These are phyloP conservation scores for Nissolia schottii DNA, from an alignment of 306 rosid genomes.

Conservation along the genomic window DNA sequence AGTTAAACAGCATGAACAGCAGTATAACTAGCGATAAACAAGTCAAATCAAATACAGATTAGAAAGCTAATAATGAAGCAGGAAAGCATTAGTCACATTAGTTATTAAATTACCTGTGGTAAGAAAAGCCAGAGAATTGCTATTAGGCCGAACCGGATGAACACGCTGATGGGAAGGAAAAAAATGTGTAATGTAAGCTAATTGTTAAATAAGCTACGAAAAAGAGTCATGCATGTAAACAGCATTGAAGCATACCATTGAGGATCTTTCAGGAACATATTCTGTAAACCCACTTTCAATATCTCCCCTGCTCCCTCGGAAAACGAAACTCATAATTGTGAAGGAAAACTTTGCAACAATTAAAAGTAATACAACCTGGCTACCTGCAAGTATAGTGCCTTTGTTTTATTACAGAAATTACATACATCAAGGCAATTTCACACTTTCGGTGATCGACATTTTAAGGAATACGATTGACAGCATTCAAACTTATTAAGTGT, in stretches of 20 bases:
- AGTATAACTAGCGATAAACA: conserved; percentile 52
- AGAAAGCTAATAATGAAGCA: background rate
- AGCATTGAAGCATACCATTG: conserved; percentile 37
- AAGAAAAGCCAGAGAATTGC: conserved; percentile 74
- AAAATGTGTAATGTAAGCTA: background rate
- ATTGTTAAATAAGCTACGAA: background rate
- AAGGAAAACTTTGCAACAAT: conserved; percentile 5
- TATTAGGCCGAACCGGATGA: conserved; percentile 33
- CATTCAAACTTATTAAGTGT: background rate
- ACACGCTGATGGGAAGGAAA: conserved; percentile 23
- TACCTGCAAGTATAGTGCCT: conserved; percentile 19
- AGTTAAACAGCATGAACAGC: conserved; percentile 46
- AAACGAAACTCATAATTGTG: conserved; percentile 58
- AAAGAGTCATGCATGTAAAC: conserved; percentile 3
- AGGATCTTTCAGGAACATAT: conserved; percentile 44
- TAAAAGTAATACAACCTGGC: background rate
- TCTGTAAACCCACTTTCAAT: conserved; percentile 71
- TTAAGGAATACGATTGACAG: background rate
- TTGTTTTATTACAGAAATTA: background rate
- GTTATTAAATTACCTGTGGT: conserved; percentile 57
- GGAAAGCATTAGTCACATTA: background rate
- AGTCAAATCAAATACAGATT: conserved; percentile 9
- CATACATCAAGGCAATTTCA: background rate
- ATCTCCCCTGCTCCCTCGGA: conserved; percentile 67
- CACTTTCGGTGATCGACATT: background rate